These are phyloP conservation scores for Diaporthe longicolla DNA, from an alignment of 2,329 filamentous ascomycete genomes.

Conservation along the genomic window DNA sequence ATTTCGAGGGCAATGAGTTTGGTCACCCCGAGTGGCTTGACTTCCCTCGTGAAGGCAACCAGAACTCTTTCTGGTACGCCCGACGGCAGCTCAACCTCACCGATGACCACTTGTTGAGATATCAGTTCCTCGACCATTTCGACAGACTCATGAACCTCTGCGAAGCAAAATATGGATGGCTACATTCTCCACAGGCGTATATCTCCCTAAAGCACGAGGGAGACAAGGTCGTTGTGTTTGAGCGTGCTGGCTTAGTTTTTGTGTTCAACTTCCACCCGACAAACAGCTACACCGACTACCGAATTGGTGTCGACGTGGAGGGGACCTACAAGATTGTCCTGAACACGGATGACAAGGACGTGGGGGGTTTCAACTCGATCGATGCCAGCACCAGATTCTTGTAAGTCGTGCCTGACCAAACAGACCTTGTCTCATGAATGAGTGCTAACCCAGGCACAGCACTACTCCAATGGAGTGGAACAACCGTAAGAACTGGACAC, in stretches of 20 bases:
- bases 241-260: conserved; percentile 90
- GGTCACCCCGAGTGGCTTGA: conserved; percentile 99
- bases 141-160: conserved; percentile 91
- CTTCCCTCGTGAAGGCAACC: conserved; percentile 93
- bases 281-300: conserved; percentile 90
- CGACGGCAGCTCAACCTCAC: conserved; percentile 93
- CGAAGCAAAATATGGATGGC: conserved; percentile 93
- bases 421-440: neutral
- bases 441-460: conserved; percentile 13
- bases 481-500: conserved; percentile 87
- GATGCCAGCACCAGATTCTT: conserved; percentile 89
- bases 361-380: conserved; percentile 85
- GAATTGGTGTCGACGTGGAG: conserved; percentile 85
- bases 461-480: conserved; percentile 95
- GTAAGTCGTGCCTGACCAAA: conserved; percentile 15
- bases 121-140: conserved; percentile 93
- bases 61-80: conserved; percentile 95
- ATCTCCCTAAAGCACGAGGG: conserved; percentile 93
- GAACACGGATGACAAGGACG: conserved; percentile 81
- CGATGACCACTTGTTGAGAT: conserved; percentile 87
- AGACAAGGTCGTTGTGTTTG: conserved; percentile 97
- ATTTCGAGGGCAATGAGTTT: conserved; percentile 99
- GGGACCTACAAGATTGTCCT: conserved; percentile 92
- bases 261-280: conserved; percentile 96
- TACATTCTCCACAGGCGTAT: conserved; percentile 87